Percentiles rank a stretch among this genome's conserved stretches.
Conservation (phyloP, 768 basidiomycete genomes). For the Holtermanniella nyarrowii region DNA sequence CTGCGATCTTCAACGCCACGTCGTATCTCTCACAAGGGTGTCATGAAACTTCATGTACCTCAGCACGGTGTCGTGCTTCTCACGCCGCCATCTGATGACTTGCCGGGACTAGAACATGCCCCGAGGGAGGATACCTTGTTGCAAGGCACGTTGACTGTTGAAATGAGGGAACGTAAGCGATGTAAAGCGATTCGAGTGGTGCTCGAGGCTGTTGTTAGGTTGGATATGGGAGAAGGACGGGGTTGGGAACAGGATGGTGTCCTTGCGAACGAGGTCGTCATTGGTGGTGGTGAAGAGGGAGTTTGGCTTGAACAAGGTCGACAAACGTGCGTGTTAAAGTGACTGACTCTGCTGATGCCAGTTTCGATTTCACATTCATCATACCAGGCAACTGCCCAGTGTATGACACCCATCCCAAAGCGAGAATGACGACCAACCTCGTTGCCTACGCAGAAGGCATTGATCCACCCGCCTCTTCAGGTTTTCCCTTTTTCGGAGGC, state of each 20-base stretch:
- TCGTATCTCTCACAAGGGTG: slow-evolving; percentile 10
- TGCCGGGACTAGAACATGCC: slow-evolving; percentile 6
- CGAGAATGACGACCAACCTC: slow-evolving; percentile 19
- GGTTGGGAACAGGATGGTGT: slow-evolving; percentile 35
- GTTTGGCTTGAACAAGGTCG: slow-evolving; percentile 27
- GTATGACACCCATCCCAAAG: slow-evolving; percentile 24
- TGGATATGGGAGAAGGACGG: slow-evolving; percentile 19
- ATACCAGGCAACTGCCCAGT: slow-evolving; percentile 31
- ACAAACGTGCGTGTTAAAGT: slow-evolving; percentile 10
- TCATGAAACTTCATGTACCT: slow-evolving; percentile 24
- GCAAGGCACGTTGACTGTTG: slow-evolving; percentile 28
- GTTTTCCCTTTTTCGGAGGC: background rate
- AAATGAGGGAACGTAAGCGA: slow-evolving; percentile 29
- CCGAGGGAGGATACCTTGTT: slow-evolving; percentile 35
- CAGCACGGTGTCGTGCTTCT: slow-evolving; percentile 26
- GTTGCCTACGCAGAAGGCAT: slow-evolving; percentile 23
- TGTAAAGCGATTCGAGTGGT: slow-evolving; percentile 21
- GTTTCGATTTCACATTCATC: slow-evolving; percentile 31
- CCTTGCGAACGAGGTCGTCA: slow-evolving; percentile 26
- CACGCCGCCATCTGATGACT: slow-evolving; percentile 18
- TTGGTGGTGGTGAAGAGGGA: slow-evolving; percentile 21
- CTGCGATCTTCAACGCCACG: slow-evolving; percentile 16
- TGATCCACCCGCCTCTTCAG: slow-evolving; percentile 3
- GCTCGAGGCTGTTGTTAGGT: slow-evolving; percentile 21
- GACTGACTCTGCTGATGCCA: too few relatives aligned